Base-by-base conservation (phyloP, 108 stramenopile species). In the Chaetoceros tenuissimus region DNA sequence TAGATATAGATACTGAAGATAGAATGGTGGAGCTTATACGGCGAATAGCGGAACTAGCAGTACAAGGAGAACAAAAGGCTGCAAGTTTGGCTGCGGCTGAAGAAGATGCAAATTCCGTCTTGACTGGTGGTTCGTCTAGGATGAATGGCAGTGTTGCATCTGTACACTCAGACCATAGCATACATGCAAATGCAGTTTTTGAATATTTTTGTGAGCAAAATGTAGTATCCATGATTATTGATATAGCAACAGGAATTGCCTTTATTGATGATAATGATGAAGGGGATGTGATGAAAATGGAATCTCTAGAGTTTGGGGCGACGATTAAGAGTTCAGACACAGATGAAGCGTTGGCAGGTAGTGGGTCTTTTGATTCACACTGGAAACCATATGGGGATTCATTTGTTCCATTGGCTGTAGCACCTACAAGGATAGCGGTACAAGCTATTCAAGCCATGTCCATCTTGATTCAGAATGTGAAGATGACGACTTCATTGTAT, bases 131-230 rank as follows among this genome's bases (percentile, higher is more conserved):
- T 10, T 5, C 5, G 34, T 5, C 34, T 10, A 40, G 13, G 13
- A 40, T 10, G 5, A 40, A 40, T 40, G 13, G 8, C 13, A 5
- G 34, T 40, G 5, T 13, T 5, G 13, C 5, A 10, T 40, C 34
- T 40, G 13, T 40, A 5, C 34, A 40, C 34, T 10, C 5, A 10
- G 34, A 40, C 8, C 5, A 40, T 10, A 13, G 34, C 5, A 13
- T 10, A 5, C 5, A 40, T 40, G 34, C 34, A 40, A 30, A 52
- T 45, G 56, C 81, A 28, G 67, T 84, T 8, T 90, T 90, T 75
- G 85, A 82, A 26, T 91, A 91, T 62, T 87, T 91, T 69, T 91
- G 85, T 63, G 85, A 91, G 60, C 85, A 87, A 59, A 77, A 74
- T 51, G 74, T 91, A 8, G 57, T 87, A 0, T 71, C 79, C 2